Percentiles rank a stretch among this genome's conserved stretches.
Conservation (phyloP, 169 alveolate genomes). For the Eimeria acervulina region DNA sequence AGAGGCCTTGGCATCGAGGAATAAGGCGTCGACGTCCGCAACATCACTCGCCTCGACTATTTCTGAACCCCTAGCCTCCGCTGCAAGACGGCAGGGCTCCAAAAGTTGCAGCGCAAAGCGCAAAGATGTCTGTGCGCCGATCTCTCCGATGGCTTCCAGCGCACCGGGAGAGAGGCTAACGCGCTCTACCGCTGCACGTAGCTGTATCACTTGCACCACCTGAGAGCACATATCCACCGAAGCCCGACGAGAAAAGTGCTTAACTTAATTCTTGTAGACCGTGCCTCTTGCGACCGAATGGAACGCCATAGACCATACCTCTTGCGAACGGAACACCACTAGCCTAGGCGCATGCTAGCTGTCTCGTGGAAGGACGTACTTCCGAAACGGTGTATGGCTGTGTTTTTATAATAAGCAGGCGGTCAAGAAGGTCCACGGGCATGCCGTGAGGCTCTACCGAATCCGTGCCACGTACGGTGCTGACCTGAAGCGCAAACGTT, state of each 20-base stretch:
- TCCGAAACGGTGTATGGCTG: constrained; percentile 97
- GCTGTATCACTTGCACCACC: constrained; percentile 94
- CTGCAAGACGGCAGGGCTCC: constrained; percentile 98
- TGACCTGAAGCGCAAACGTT: constrained; percentile 33
- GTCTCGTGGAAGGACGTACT: constrained; percentile 60
- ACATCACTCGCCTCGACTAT: constrained; percentile 95
- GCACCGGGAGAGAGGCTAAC: constrained; percentile 97
- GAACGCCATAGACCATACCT: neutral
- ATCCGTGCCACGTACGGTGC: constrained; percentile 97
- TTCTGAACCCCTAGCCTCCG: constrained; percentile 96
- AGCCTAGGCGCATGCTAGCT: neutral
- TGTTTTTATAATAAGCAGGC: constrained; percentile 98
- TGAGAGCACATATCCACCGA: neutral
- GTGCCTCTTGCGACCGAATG: no score
- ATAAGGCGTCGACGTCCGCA: constrained; percentile 97
- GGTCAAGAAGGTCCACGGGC: constrained; percentile 99
- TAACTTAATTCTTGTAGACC: neutral
- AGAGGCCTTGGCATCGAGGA: constrained; percentile 98
- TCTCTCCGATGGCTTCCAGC: constrained; percentile 96
- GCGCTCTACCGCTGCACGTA: constrained; percentile 98
- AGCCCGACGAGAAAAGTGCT: neutral
- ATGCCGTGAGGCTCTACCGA: constrained; percentile 99
- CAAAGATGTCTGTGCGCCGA: constrained; percentile 97
- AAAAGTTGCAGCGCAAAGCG: constrained; percentile 97
- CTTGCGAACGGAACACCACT: neutral